Conservation (phyloP, 768 basidiomycete species). For the Mycena chlorophos region DNA sequence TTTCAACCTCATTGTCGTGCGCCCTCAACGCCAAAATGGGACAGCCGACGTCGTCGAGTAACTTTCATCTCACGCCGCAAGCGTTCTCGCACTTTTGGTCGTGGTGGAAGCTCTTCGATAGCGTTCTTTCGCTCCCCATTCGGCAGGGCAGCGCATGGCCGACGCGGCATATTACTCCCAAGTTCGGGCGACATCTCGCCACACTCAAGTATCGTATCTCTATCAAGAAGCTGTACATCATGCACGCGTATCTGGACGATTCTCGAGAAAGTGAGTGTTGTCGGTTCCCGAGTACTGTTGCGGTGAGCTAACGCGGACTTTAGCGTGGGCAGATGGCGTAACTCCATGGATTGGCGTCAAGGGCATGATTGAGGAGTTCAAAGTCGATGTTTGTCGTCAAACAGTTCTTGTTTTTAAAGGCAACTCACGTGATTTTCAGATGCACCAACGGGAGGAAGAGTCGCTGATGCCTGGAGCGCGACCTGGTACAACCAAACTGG, state of each 20-base stretch:
- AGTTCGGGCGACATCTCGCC: slow-evolving; percentile 84
- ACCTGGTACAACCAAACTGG: slow-evolving; percentile 56
- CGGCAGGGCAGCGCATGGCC: slow-evolving; percentile 86
- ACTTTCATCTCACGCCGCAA: slow-evolving; percentile 82
- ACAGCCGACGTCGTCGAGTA: slow-evolving; percentile 49
- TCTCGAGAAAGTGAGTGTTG: slow-evolving; percentile 54
- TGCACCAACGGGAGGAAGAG: slow-evolving; percentile 92
- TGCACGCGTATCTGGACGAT: slow-evolving; percentile 86
- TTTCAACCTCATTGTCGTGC: slow-evolving; percentile 82
- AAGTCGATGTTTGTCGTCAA: slow-evolving; percentile 55
- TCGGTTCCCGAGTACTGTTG: background rate
- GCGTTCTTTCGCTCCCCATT: slow-evolving; percentile 75
- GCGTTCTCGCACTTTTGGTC: slow-evolving; percentile 87
- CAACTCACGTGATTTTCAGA: slow-evolving; percentile 21
- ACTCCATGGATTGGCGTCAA: slow-evolving; percentile 85
- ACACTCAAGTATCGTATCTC: slow-evolving; percentile 89
- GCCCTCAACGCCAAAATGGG: slow-evolving; percentile 43
- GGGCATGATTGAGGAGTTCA: slow-evolving; percentile 74
- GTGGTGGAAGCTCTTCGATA: slow-evolving; percentile 88
- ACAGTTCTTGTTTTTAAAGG: background rate
- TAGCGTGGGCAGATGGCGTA: slow-evolving; percentile 78
- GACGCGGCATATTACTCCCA: slow-evolving; percentile 69
- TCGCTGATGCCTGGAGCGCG: slow-evolving; percentile 55
- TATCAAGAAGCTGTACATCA: slow-evolving; percentile 75
- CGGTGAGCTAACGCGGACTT: slow-evolving; percentile 5